These are phyloP conservation scores for Fusarium sp. DNA, from an alignment of 2,329 filamentous ascomycete genomes.

Conservation along the genomic window DNA sequence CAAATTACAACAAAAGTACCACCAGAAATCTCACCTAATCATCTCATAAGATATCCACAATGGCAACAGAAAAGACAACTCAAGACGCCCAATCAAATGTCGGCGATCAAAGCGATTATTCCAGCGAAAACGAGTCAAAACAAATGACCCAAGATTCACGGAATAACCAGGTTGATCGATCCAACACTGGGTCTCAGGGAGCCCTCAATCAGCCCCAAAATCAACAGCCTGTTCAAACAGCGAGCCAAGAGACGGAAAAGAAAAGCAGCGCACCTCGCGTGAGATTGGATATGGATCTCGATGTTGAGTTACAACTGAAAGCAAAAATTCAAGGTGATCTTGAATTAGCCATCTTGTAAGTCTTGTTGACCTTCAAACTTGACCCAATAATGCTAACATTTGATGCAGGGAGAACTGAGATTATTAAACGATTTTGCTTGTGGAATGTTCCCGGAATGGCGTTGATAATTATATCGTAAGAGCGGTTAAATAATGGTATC, in stretches of 20 bases:
- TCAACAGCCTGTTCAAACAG: neutral
- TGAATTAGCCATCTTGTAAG: constrained; percentile 21
- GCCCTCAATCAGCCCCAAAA: neutral
- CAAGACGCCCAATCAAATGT: neutral
- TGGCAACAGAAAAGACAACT: neutral
- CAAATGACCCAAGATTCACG: neutral
- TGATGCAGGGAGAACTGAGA: neutral
- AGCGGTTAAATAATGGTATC: rapidly evolving
- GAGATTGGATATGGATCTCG: constrained; percentile 27
- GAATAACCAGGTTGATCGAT: neutral
- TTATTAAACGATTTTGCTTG: rapidly evolving
- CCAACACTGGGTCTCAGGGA: neutral
- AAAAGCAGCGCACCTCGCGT: constrained; percentile 27
- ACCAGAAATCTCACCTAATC: rapidly evolving
- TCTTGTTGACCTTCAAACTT: rapidly evolving
- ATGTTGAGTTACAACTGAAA: constrained; percentile 25
- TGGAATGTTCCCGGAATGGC: neutral
- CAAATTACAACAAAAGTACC: neutral
- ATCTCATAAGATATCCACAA: neutral
- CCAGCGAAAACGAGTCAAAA: neutral
- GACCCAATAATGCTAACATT: rapidly evolving
- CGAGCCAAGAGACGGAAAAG: neutral
- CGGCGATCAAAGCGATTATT: neutral
- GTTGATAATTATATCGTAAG: rapidly evolving
- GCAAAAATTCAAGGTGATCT: constrained; percentile 30